Conservation (phyloP, 495 filamentous ascomycete genomes). For the Penicillium steckii region DNA sequence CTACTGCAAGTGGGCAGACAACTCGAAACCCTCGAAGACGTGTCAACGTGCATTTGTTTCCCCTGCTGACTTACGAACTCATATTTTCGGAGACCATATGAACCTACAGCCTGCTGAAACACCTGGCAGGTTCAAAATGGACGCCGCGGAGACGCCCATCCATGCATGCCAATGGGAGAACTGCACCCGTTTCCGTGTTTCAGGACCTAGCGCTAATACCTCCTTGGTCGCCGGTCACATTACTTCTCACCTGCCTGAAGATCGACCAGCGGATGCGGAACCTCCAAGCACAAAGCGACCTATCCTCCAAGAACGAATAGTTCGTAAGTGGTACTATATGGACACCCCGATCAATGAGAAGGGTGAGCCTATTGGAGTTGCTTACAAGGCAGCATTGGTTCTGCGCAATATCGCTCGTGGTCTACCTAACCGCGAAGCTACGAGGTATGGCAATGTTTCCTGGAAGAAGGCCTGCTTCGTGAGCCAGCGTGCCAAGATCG, state of each 20-base stretch:
- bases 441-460: slow-evolving; percentile 31
- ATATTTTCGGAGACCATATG: slow-evolving; percentile 71
- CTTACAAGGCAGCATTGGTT: slow-evolving; percentile 79
- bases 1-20: slow-evolving; percentile 56
- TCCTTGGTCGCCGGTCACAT: slow-evolving; percentile 45
- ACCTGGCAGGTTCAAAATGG: slow-evolving; percentile 45
- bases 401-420: slow-evolving; percentile 86
- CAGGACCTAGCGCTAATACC: slow-evolving; percentile 40
- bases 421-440: slow-evolving; percentile 46
- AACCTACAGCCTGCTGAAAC: slow-evolving; percentile 52
- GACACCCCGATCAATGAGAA: slow-evolving; percentile 80
- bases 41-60: slow-evolving; percentile 64
- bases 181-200: slow-evolving; percentile 39
- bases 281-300: slow-evolving; percentile 40
- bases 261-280: slow-evolving; percentile 47
- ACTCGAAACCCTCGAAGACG: slow-evolving; percentile 38
- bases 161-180: slow-evolving; percentile 40
- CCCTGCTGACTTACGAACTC: slow-evolving; percentile 64
- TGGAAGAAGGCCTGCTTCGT: slow-evolving; percentile 46
- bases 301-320: slow-evolving; percentile 42
- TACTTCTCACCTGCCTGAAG: slow-evolving; percentile 52
- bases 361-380: slow-evolving; percentile 77
- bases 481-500: slow-evolving; percentile 41
- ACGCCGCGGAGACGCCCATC: slow-evolving; percentile 38
- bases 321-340: slow-evolving; percentile 46